Evolutionary conservation across 257 asterid genomes (phyloP), one percentile per base, ranked within the genome.

Genomic region (Solanum virginianum): DNA sequence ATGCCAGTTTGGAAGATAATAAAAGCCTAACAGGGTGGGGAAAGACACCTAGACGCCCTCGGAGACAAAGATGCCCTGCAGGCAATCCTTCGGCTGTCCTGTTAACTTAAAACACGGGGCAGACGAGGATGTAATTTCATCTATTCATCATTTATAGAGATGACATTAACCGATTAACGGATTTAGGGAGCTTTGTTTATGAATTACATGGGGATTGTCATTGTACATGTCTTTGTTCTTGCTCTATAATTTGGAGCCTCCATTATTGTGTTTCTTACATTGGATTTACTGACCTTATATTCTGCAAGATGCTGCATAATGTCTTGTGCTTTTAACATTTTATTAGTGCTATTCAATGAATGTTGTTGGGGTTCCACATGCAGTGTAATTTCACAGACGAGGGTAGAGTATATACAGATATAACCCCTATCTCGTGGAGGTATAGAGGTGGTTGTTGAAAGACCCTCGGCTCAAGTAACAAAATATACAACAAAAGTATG

Each of bases 31-130:
- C 97, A 3, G 97, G 98, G 26, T 97, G 99, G 99, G 99, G 99
- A 66, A 97, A 97, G 94, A 97, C 98, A 60, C 91, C 98, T n/a
- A 92, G 99, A 63, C 97, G 99, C 82, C 99, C 98, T n/a, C 90
- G 99, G 16, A 84, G 99, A 80, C 99, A 95, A 83, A 89, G 99
- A 79, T 95, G 95, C 89, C 92, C 95, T 70, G 88, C 92, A 66
- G 97, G 96, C 87, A 93, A 90, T 89, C 86, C 92, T 89, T 87
- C 92, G 69, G 86, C 94, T 56, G 92, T 90, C 55, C 81, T 90
- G 82, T 88, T 88, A 66, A 92, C 96, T 45, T 93, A 89, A 91
- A 70, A 87, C 77, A 83, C 13, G 16, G 84, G 85, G 36, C 47
- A 88, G 86, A 87, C 80, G 87, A 70, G 83, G 86, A 84, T 87